A percentile compares a stretch with the other conserved stretches of the same genome.
phyloP scores from a whole-genome alignment of 1,139 yeast genomes.

The Candida frijolesensis region DNA sequence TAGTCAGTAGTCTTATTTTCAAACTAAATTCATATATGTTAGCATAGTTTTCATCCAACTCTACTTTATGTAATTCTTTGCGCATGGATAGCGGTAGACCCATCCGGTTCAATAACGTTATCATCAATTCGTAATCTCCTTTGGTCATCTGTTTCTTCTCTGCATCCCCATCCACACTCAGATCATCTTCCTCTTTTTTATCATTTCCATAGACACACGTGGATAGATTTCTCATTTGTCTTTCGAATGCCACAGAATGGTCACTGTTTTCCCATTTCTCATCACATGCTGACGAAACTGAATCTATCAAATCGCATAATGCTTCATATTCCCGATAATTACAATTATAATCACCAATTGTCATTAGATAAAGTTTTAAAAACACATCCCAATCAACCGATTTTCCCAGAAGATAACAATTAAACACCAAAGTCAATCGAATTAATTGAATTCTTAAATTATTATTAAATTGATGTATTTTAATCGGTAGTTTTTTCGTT shows the following conservation, averaged over 20 bases:
- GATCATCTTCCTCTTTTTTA: background rate
- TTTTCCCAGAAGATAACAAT: conserved; percentile 4
- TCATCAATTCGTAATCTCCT: background rate
- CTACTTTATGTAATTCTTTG: background rate
- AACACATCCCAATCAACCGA: background rate
- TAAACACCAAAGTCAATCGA: conserved; percentile 17
- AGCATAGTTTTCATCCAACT: background rate
- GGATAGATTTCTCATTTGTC: background rate
- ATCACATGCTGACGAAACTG: conserved; percentile 8
- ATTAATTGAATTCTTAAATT: conserved; percentile 13
- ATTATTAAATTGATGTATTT: conserved; percentile 15
- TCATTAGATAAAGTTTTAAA: conserved; percentile 14
- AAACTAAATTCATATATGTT: background rate
- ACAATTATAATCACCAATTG: conserved; percentile 22
- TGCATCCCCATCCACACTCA: background rate
- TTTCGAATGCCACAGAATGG: background rate
- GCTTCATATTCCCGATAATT: conserved; percentile 13
- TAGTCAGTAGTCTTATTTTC: background rate
- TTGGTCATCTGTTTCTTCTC: background rate
- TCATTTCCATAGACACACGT: background rate
- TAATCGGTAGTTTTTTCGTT: conserved; percentile 9
- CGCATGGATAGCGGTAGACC: background rate
- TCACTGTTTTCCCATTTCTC: background rate
- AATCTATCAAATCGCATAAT: conserved; percentile 13
- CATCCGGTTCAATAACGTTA: background rate